A percentile compares a stretch with the other conserved stretches of the same genome.
These are phyloP conservation scores for Colletotrichum karsti DNA, from an alignment of 2,329 filamentous ascomycete species.

Conservation along the genomic window DNA sequence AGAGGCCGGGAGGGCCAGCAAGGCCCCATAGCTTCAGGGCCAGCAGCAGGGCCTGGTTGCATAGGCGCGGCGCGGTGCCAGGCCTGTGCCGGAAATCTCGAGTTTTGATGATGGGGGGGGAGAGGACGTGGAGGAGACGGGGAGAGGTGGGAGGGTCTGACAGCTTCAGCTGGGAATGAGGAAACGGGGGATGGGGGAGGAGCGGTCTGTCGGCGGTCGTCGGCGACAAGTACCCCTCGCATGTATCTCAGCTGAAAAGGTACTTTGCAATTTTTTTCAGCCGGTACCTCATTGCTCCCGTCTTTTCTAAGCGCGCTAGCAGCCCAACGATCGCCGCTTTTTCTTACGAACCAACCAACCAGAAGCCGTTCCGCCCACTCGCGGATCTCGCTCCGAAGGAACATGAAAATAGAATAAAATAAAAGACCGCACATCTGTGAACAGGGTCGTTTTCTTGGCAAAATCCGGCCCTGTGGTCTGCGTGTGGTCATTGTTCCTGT, in stretches of 20 bases:
- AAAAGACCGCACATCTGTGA: too few relatives aligned
- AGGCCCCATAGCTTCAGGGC: background rate
- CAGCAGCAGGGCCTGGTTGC: background rate
- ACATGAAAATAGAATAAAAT: background rate
- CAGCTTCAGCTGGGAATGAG: background rate
- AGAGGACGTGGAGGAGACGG: background rate
- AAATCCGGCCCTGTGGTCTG: constrained; percentile 16
- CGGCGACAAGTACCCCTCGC: background rate
- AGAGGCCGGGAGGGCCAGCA: background rate
- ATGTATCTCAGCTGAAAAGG: too few relatives aligned
- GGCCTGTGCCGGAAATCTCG: background rate
- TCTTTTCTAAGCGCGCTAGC: too few relatives aligned
- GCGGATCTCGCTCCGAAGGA: constrained; percentile 9
- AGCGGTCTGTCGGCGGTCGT: constrained; percentile 5
- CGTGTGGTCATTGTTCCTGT: background rate
- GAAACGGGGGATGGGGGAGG: background rate
- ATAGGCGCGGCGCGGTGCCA: background rate
- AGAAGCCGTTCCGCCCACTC: background rate
- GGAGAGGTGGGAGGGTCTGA: background rate
- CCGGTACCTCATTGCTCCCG: background rate
- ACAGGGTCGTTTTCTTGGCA: constrained; percentile 10
- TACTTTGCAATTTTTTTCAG: too few relatives aligned
- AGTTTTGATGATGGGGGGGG: background rate
- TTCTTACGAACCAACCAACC: background rate
- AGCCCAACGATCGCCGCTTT: background rate